These are phyloP conservation scores for Hortaea werneckii DNA, from an alignment of 2,329 filamentous ascomycete genomes.

Conservation along the genomic window DNA sequence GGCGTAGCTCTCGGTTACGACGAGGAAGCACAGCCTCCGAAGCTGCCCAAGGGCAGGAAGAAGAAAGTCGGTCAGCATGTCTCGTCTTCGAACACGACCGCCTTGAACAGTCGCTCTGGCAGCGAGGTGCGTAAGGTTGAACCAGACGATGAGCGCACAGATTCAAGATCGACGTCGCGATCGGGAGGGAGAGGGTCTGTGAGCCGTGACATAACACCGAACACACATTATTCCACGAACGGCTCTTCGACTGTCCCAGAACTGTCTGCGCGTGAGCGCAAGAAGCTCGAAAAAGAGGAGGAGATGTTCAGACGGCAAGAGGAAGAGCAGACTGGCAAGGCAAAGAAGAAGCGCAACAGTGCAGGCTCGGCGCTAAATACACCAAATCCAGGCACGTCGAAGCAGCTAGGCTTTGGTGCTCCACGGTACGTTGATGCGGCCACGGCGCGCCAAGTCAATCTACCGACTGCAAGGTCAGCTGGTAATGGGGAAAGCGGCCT, in stretches of 20 bases:
- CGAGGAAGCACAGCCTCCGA: conserved; percentile 18
- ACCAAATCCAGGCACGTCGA: conserved; percentile 35
- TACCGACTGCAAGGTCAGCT: conserved; percentile 11
- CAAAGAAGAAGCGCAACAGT: conserved; percentile 45
- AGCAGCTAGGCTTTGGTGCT: conserved; percentile 25
- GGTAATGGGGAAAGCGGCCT: conserved; percentile 13
- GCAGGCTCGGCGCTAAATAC: conserved; percentile 45
- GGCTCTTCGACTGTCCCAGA: conserved; percentile 35
- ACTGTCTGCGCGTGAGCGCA: conserved; percentile 51
- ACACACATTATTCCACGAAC: conserved; percentile 40
- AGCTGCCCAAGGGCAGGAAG: conserved; percentile 37
- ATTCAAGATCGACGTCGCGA: conserved; percentile 47
- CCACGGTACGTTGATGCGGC: conserved; percentile 20
- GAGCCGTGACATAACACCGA: conserved; percentile 54
- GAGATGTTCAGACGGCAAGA: conserved; percentile 53
- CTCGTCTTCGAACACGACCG: conserved; percentile 45
- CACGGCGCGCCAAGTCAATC: conserved; percentile 15
- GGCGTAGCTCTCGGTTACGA: conserved; percentile 3
- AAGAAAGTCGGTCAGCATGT: conserved; percentile 38
- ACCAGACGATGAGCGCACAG: conserved; percentile 46
- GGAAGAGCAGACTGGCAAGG: conserved; percentile 42
- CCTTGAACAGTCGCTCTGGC: conserved; percentile 48
- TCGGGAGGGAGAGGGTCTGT: conserved; percentile 46
- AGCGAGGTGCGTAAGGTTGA: conserved; percentile 45
- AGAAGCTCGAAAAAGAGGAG: conserved; percentile 53